phyloP scores from a whole-genome alignment of 345 rosid genomes.

The Carallia brachiata region DNA sequence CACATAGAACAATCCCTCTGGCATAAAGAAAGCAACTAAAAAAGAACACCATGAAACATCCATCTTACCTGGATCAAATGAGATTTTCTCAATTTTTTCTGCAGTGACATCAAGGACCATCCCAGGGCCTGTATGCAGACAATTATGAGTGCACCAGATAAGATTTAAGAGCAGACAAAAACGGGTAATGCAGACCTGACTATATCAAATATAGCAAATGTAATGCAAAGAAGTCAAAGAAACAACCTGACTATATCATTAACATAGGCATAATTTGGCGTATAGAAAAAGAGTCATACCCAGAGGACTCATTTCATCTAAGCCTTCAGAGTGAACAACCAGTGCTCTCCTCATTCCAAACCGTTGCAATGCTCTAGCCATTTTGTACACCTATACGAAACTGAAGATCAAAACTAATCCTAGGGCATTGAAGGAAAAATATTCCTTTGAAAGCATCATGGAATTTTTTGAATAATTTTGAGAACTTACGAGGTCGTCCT shows the following conservation, averaged over 20 bases:
- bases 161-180: constrained; percentile 2
- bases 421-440: background rate
- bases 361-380: constrained; percentile 84
- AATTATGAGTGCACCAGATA: constrained; percentile 3
- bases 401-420: background rate
- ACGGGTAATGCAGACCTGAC: background rate
- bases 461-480: no score
- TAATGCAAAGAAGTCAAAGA: background rate
- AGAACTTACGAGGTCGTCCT: constrained; percentile 60
- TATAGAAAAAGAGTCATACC: constrained; percentile 42
- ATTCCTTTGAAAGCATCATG: no score
- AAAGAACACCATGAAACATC: background rate
- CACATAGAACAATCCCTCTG: no score
- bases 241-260: background rate
- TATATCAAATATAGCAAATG: background rate
- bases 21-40: background rate
- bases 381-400: constrained; percentile 68
- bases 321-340: constrained; percentile 92
- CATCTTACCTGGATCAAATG: constrained; percentile 81
- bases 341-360: constrained; percentile 93
- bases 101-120: constrained; percentile 64
- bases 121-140: constrained; percentile 60
- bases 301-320: constrained; percentile 96
- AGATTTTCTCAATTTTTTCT: constrained; percentile 61
- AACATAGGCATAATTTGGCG: background rate